These are phyloP conservation scores for Aspergillus piperis DNA, from an alignment of 2,329 filamentous ascomycete species.

Conservation along the genomic window DNA sequence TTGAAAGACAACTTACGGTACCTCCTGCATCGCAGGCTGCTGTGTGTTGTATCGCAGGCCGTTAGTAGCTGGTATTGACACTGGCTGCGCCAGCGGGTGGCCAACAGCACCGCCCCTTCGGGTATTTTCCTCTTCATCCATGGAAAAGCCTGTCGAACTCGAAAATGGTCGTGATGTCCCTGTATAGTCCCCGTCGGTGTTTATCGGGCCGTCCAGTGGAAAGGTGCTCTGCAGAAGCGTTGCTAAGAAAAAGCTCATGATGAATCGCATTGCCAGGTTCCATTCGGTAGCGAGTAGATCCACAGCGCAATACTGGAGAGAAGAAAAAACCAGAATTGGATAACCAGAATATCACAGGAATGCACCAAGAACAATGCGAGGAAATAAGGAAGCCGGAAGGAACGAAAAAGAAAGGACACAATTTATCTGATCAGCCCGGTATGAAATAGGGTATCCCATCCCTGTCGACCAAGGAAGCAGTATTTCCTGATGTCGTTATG, in stretches of 20 bases:
- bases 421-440: conserved; percentile 18
- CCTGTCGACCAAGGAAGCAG: conserved; percentile 23
- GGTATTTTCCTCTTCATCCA: conserved; percentile 50
- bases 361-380: conserved; percentile 15
- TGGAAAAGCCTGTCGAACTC: conserved; percentile 36
- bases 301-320: conserved; percentile 14
- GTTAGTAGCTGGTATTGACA: conserved; percentile 50
- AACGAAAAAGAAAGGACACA: conserved; percentile 26
- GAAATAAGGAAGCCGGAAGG: conserved; percentile 21
- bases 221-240: conserved; percentile 40
- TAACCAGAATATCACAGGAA: neutral
- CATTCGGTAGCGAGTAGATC: neutral
- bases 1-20: conserved; percentile 57
- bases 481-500: conserved; percentile 21
- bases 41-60: conserved; percentile 55
- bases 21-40: conserved; percentile 54
- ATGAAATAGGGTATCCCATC: conserved; percentile 27
- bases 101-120: conserved; percentile 54
- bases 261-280: conserved; percentile 24
- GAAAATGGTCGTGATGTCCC: conserved; percentile 37
- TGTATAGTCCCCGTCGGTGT: conserved; percentile 44
- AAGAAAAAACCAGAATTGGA: conserved; percentile 27
- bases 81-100: conserved; percentile 48
- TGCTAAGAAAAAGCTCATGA: conserved; percentile 25
- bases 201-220: conserved; percentile 41